phyloP scores from a whole-genome alignment of 2,329 filamentous ascomycete genomes.

The Waltergamsia citrina region DNA sequence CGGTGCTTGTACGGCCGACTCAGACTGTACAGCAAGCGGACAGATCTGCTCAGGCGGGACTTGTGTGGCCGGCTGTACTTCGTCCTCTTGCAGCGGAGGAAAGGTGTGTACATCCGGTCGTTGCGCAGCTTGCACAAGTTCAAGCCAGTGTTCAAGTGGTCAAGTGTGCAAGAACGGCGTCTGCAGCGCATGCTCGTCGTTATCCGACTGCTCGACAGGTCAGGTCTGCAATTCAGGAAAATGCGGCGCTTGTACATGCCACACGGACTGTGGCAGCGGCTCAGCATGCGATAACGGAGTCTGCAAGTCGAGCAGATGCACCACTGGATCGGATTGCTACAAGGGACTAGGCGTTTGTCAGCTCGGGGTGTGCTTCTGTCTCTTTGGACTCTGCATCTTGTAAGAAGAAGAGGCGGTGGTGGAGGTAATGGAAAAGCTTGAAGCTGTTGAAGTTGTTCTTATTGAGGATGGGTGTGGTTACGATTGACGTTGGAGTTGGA shows the following conservation, averaged over 20 bases:
- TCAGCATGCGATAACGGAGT: not conserved
- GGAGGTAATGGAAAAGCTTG: too few species aligned
- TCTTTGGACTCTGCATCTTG: not conserved
- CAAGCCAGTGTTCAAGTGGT: constrained; percentile 6
- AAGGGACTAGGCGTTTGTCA: not conserved
- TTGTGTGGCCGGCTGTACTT: too few species aligned
- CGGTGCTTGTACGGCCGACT: constrained; percentile 3
- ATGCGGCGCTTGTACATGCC: constrained; percentile 3
- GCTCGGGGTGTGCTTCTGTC: not conserved
- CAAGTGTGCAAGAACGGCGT: constrained; percentile 18
- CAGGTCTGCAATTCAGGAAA: constrained; percentile 5
- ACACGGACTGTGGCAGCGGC: constrained; percentile 4
- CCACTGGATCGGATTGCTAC: not conserved
- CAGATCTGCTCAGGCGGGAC: too few species aligned
- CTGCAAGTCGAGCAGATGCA: not conserved
- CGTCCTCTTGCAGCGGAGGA: too few species aligned
- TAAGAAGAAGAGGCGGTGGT: too few species aligned
- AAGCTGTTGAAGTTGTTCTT: too few species aligned
- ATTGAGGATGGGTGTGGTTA: too few species aligned
- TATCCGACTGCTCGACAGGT: constrained; percentile 6
- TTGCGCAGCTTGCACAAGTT: too few species aligned
- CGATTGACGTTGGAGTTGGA: too few species aligned
- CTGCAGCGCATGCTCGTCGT: constrained; percentile 6
- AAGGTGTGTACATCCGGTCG: too few species aligned
- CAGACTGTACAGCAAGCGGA: too few species aligned